These are phyloP conservation scores for Castanopsis chinensis DNA, from an alignment of 306 rosid species.

Conservation along the genomic window DNA sequence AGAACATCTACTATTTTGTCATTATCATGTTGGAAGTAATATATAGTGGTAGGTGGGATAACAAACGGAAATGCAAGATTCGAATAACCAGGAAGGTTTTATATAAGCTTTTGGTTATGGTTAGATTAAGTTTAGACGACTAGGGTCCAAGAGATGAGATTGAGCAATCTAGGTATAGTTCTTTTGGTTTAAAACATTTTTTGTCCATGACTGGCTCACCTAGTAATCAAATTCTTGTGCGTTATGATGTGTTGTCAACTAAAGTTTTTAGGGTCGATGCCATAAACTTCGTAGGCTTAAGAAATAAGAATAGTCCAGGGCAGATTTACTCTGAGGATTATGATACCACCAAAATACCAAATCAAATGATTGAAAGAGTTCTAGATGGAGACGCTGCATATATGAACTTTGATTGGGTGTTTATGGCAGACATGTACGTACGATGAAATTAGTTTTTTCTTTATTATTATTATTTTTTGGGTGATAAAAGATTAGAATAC, in stretches of 20 bases:
- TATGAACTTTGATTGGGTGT: background rate
- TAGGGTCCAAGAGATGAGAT: background rate
- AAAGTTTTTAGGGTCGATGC: background rate
- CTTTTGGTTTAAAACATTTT: background rate
- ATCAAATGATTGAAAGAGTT: background rate
- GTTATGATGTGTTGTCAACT: background rate
- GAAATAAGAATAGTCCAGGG: too few species aligned
- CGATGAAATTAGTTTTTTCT: background rate
- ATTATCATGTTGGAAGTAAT: background rate
- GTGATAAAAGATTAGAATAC: background rate
- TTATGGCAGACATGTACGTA: background rate
- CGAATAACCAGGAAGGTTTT: background rate
- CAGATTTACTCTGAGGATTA: background rate
- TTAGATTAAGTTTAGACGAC: background rate
- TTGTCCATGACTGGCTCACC: too few species aligned
- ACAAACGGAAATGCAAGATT: background rate
- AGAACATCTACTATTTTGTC: background rate
- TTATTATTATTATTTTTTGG: too few species aligned
- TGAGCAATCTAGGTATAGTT: background rate
- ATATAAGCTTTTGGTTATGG: background rate
- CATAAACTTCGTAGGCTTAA: too few species aligned
- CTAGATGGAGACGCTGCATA: background rate
- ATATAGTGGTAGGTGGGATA: background rate
- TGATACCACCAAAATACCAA: background rate
- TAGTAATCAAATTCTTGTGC: background rate